Conservation (phyloP, 2,329 filamentous ascomycete species). For the Neophaeococcomyces aloes region DNA sequence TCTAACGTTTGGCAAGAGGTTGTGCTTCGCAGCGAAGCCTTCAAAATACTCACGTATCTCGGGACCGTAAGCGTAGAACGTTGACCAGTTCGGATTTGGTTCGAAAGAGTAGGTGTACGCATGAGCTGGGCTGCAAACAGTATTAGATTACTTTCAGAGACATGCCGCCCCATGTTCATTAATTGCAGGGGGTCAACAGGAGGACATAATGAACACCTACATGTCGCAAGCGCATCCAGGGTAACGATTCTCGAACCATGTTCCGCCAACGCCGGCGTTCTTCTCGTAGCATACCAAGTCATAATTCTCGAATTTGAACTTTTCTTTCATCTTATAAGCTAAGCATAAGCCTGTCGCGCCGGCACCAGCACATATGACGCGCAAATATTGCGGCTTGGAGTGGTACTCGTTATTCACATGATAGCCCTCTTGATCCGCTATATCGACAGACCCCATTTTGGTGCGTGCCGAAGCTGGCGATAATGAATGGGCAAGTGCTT, state of each 20-base stretch:
- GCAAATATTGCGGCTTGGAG: slow-evolving; percentile 7
- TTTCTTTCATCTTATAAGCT: slow-evolving; percentile 15
- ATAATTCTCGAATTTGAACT: slow-evolving; percentile 25
- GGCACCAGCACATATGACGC: slow-evolving; percentile 15
- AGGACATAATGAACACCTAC: neutral
- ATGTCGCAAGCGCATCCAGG: slow-evolving; percentile 22
- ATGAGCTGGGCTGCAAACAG: slow-evolving; percentile 13
- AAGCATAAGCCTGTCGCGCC: slow-evolving; percentile 12
- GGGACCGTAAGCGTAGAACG: slow-evolving; percentile 18
- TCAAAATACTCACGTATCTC: slow-evolving; percentile 25
- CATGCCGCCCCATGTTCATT: too few species aligned
- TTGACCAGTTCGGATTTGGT: slow-evolving; percentile 22
- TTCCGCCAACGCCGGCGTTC: slow-evolving; percentile 30
- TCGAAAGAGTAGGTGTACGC: slow-evolving; percentile 15
- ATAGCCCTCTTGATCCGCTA: neutral
- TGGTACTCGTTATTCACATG: slow-evolving; percentile 7
- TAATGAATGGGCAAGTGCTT: too few species aligned
- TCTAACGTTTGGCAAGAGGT: slow-evolving; percentile 30
- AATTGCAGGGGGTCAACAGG: too few species aligned
- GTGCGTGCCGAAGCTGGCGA: too few species aligned
- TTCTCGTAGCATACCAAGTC: slow-evolving; percentile 35
- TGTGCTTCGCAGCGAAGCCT: slow-evolving; percentile 20
- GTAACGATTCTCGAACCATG: slow-evolving; percentile 33
- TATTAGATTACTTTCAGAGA: too few species aligned
- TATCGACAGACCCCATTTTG: neutral